Percentiles rank a stretch among this genome's conserved stretches.
Evolutionary conservation across 768 basidiomycete species (phyloP).

Genomic region (Suillus spraguei): DNA sequence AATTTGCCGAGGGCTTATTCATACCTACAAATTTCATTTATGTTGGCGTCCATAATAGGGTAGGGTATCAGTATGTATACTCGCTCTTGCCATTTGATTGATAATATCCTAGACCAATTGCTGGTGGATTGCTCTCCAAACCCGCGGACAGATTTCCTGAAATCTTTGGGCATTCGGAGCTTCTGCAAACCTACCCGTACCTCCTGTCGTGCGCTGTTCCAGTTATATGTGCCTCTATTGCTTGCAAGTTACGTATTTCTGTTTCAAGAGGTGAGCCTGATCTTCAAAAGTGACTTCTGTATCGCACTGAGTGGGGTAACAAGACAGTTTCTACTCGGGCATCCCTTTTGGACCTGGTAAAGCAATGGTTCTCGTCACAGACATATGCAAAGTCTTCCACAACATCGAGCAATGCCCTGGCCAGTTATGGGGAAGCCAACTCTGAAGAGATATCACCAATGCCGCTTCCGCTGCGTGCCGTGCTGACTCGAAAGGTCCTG

Average conservation of each 20-base stretch:
- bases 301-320: not conserved
- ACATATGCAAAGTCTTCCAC: not conserved
- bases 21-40: slow-evolving; percentile 48
- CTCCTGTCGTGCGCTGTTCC: slow-evolving; percentile 70
- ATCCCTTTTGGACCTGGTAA: not conserved
- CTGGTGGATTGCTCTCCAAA: slow-evolving; percentile 61
- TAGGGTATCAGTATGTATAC: no score
- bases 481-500: slow-evolving; percentile 57
- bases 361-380: not conserved
- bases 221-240: slow-evolving; percentile 52
- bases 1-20: slow-evolving; percentile 48
- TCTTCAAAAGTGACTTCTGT: not conserved
- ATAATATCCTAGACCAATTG: no score
- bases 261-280: slow-evolving; percentile 52
- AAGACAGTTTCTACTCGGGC: not conserved
- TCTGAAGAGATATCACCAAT: not conserved
- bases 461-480: slow-evolving; percentile 47
- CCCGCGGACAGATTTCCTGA: slow-evolving; percentile 69
- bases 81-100: no score
- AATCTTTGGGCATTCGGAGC: slow-evolving; percentile 53
- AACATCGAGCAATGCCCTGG: not conserved
- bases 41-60: no score
- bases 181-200: slow-evolving; percentile 71
- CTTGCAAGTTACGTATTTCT: slow-evolving; percentile 52
- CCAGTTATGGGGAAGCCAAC: not conserved